Conservation (phyloP, 225 moss, liverwort and hornwort genomes). For the Climacium dendroides region DNA sequence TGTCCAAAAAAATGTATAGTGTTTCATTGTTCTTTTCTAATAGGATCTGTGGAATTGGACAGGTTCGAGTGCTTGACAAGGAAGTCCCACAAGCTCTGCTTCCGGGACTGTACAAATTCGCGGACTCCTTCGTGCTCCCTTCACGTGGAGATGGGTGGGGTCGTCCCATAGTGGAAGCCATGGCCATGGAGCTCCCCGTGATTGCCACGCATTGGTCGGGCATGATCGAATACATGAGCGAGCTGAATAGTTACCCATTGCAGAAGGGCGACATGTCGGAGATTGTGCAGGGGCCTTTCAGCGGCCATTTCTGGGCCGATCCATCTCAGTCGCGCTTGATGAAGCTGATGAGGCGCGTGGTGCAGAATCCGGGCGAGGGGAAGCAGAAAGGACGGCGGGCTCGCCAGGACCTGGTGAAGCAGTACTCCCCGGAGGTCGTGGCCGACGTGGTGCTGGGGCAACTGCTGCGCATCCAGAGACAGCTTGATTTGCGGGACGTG, state of each 20-base stretch:
- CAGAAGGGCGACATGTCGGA: conserved; percentile 2
- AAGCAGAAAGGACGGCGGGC: conserved; percentile 13
- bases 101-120: conserved; percentile 20
- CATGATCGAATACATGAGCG: conserved; percentile 30
- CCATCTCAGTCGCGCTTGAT: conserved; percentile 4
- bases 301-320: conserved; percentile 31
- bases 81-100: conserved; percentile 19
- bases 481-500: neutral
- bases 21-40: neutral
- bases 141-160: conserved; percentile 28
- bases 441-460: conserved; percentile 3
- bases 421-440: conserved; percentile 21
- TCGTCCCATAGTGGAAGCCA: conserved; percentile 25
- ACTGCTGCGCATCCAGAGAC: conserved; percentile 9
- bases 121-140: conserved; percentile 26
- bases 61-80: conserved; percentile 14
- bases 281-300: conserved; percentile 5
- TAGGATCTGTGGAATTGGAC: neutral
- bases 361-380: conserved; percentile 5
- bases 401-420: conserved; percentile 8
- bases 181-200: conserved; percentile 42
- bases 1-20: neutral
- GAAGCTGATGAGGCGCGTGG: conserved; percentile 19
- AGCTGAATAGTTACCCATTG: conserved; percentile 21
- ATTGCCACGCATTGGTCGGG: conserved; percentile 30